phyloP scores from a whole-genome alignment of 495 filamentous ascomycete species.

The Echria macrotheca region DNA sequence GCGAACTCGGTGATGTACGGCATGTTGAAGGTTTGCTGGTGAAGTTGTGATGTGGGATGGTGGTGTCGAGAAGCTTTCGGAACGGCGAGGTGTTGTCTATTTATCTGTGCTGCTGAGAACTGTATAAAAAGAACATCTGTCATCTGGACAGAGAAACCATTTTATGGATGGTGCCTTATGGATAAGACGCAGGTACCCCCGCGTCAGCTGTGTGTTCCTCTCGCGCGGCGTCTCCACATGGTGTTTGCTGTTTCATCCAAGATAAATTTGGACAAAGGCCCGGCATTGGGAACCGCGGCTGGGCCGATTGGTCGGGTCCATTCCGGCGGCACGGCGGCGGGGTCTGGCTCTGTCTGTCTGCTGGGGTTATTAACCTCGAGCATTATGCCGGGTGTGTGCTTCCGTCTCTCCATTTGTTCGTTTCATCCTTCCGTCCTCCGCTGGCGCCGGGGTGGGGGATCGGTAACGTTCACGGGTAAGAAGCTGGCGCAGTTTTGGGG shows the following conservation, averaged over 20 bases:
- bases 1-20: conserved; percentile 14
- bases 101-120: neutral
- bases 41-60: too few species aligned
- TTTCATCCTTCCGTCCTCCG: too few species aligned
- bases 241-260: neutral
- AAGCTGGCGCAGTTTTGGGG: too few species aligned
- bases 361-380: conserved; percentile 4
- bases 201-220: neutral
- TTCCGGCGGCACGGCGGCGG: neutral
- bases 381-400: conserved; percentile 12
- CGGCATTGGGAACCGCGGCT: neutral
- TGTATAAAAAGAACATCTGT: neutral
- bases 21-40: conserved; percentile 8
- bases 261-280: conserved; percentile 1
- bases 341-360: neutral
- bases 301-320: neutral
- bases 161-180: neutral
- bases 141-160: neutral
- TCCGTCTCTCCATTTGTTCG: too few species aligned
- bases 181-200: neutral
- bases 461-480: too few species aligned
- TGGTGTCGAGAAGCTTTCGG: neutral
- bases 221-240: neutral
- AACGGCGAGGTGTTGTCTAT: too few species aligned
- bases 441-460: too few species aligned